These are phyloP conservation scores for Pichia exigua DNA, from an alignment of 805 yeast species.

Conservation along the genomic window DNA sequence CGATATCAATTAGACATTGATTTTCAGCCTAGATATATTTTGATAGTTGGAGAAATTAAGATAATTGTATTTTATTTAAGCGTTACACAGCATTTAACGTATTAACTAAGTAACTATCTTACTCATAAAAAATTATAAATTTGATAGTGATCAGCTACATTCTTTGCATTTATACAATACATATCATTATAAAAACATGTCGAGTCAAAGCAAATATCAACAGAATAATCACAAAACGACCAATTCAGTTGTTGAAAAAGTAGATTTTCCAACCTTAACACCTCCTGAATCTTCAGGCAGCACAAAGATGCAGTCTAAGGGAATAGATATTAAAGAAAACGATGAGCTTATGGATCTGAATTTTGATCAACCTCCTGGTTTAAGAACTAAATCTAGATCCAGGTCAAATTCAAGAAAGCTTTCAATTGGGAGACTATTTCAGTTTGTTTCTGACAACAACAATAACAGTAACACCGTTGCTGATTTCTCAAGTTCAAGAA, in stretches of 20 bases:
- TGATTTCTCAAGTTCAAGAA: slow-evolving; percentile 6
- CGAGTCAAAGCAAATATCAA: neutral
- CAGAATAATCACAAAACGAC: neutral
- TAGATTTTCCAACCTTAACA: neutral
- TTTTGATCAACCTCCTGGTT: slow-evolving; percentile 9
- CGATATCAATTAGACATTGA: neutral
- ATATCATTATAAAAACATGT: neutral
- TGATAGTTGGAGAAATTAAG: neutral
- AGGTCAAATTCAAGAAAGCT: slow-evolving; percentile 33
- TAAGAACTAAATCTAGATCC: slow-evolving; percentile 26
- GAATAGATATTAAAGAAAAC: too few relatives aligned
- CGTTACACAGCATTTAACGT: neutral
- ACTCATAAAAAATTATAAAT: too few relatives aligned
- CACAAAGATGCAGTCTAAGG: neutral
- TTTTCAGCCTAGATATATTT: too few relatives aligned
- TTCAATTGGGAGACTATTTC: slow-evolving; percentile 32
- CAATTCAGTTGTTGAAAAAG: neutral
- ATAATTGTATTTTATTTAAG: too few relatives aligned
- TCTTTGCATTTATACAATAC: neutral
- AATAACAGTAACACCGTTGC: neutral
- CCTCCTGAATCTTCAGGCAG: slow-evolving; percentile 9
- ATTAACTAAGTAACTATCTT: too few relatives aligned
- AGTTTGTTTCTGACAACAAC: slow-evolving; percentile 26
- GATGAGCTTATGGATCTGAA: neutral
- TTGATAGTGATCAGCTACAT: too few relatives aligned